These are phyloP conservation scores for Coemansia sp. DNA, from an alignment of 192 early-diverging fungal genomes.

Conservation along the genomic window DNA sequence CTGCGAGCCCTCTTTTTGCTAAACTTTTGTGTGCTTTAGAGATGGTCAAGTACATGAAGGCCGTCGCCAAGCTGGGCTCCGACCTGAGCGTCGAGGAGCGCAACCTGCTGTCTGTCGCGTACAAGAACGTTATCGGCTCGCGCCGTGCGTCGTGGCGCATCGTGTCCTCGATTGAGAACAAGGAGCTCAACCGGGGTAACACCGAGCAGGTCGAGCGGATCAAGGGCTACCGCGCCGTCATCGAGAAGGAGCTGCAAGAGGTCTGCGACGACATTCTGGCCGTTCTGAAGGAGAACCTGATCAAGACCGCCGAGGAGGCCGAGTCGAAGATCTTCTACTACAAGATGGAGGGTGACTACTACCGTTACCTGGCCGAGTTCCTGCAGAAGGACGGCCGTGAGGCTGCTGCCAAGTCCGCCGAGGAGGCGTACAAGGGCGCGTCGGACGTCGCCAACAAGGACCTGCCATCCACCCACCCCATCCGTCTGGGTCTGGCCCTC, in stretches of 20 bases:
- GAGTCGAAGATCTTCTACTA: slow-evolving; percentile 99
- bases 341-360: slow-evolving; percentile 99
- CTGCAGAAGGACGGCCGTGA: slow-evolving; percentile 81
- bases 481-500: slow-evolving; percentile 93
- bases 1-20: slow-evolving; percentile 44
- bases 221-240: slow-evolving; percentile 85
- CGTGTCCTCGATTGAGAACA: slow-evolving; percentile 94
- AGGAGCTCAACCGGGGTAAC: slow-evolving; percentile 88
- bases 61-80: slow-evolving; percentile 58
- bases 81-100: slow-evolving; percentile 95
- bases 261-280: slow-evolving; percentile 93
- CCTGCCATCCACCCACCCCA: slow-evolving; percentile 90
- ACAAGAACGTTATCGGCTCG: slow-evolving; percentile 98
- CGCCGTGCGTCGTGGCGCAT: slow-evolving; percentile 97
- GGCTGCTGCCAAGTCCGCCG: slow-evolving; percentile 80
- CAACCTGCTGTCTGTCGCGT: slow-evolving; percentile 95
- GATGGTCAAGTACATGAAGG: slow-evolving; percentile 80
- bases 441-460: slow-evolving; percentile 82
- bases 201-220: slow-evolving; percentile 80
- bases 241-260: slow-evolving; percentile 90
- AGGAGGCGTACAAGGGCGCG: slow-evolving; percentile 95
- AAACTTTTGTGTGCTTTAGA: slow-evolving; percentile 99
- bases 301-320: slow-evolving; percentile 82
- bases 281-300: slow-evolving; percentile 81
- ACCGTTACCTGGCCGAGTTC: slow-evolving; percentile 99